Conservation (phyloP, 208 protist species). For the Leishmania mexicana region DNA sequence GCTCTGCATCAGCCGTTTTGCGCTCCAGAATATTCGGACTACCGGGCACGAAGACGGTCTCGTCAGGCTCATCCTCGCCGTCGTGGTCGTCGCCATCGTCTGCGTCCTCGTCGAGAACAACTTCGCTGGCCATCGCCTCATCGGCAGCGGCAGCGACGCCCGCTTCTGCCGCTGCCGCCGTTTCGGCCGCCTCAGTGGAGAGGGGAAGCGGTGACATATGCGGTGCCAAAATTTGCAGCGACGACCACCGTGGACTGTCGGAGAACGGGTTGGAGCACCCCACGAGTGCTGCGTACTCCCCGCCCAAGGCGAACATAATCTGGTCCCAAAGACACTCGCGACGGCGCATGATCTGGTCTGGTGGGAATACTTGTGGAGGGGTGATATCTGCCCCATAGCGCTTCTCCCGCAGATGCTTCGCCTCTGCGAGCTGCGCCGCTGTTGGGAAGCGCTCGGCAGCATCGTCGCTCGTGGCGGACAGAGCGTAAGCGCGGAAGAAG, state of each 20-base stretch:
- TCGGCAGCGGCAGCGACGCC: conserved; percentile 6
- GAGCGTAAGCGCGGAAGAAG: conserved; percentile 76
- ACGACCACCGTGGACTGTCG: conserved; percentile 35
- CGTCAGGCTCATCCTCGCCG: conserved; percentile 8
- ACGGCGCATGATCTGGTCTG: conserved; percentile 68
- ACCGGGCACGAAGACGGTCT: not conserved
- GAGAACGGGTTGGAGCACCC: conserved; percentile 84
- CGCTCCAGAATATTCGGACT: conserved; percentile 12
- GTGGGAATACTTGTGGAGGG: conserved; percentile 74
- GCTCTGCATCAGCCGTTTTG: not conserved
- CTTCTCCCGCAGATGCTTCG: conserved; percentile 41
- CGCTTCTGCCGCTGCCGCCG: not conserved
- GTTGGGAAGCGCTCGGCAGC: conserved; percentile 66
- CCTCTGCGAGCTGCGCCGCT: conserved; percentile 54
- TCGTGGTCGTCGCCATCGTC: conserved; percentile 2
- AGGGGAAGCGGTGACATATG: conserved; percentile 26
- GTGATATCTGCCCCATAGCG: conserved; percentile 70
- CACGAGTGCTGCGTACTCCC: conserved; percentile 72
- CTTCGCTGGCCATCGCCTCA: conserved; percentile 9
- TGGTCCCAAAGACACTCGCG: conserved; percentile 89
- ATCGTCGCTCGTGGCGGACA: conserved; percentile 27
- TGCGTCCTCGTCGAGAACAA: conserved; percentile 11
- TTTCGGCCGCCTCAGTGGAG: conserved; percentile 13
- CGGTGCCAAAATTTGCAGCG: conserved; percentile 50
- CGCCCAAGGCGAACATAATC: conserved; percentile 82